Conservation (phyloP, 495 filamentous ascomycete genomes). For the Gamarada debralockiae region DNA sequence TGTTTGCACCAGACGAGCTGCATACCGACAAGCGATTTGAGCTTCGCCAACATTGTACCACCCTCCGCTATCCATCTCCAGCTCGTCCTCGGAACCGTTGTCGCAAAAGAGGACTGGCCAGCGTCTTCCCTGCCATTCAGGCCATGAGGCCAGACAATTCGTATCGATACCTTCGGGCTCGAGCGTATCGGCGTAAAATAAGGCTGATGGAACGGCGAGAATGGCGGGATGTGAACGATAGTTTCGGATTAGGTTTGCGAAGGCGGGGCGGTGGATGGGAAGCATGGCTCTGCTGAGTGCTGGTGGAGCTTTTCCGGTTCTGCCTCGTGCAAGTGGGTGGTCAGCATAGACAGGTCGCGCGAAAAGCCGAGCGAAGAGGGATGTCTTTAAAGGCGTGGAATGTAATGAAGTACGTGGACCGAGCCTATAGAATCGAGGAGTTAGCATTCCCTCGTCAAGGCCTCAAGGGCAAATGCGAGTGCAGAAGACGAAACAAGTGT, state of each 20-base stretch:
- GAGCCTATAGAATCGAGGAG: too few relatives aligned
- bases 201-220: constrained; percentile 44
- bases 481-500: too few relatives aligned
- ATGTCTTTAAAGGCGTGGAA: constrained; percentile 35
- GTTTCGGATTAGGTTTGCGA: constrained; percentile 53
- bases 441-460: too few relatives aligned
- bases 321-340: constrained; percentile 43
- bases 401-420: constrained; percentile 42
- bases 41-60: constrained; percentile 52
- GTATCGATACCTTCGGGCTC: constrained; percentile 39
- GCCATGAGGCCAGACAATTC: constrained; percentile 35
- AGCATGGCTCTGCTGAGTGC: constrained; percentile 16
- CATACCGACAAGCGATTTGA: constrained; percentile 39
- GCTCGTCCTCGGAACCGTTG: constrained; percentile 41
- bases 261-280: constrained; percentile 39
- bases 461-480: too few relatives aligned
- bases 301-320: constrained; percentile 15
- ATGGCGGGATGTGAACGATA: constrained; percentile 57
- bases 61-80: constrained; percentile 46
- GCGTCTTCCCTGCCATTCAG: constrained; percentile 39
- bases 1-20: constrained; percentile 31
- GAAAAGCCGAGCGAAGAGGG: constrained; percentile 50
- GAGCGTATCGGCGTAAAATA: constrained; percentile 53
- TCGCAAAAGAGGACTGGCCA: constrained; percentile 49
- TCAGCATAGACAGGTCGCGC: constrained; percentile 38